Percentiles rank a stretch among this genome's conserved stretches.
Evolutionary conservation across 2,329 filamentous ascomycete genomes (phyloP).

Genomic region (Penicillium glabrum): DNA sequence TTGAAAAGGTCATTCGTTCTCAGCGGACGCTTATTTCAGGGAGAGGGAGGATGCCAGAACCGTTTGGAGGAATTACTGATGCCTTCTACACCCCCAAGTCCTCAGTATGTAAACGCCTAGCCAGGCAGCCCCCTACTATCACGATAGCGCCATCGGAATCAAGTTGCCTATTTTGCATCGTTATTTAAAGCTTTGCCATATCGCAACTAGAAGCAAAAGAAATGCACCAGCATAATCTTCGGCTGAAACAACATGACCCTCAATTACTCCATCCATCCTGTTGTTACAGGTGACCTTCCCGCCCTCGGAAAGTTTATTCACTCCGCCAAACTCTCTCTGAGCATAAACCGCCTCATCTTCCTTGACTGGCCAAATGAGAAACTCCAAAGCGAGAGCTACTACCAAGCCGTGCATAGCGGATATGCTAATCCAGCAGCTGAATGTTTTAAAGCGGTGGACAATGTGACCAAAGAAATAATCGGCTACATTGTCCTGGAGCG

Average conservation of each 20-base stretch:
- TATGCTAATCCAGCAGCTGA: background rate
- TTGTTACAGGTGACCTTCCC: background rate
- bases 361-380: conserved; percentile 13
- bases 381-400: conserved; percentile 9
- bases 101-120: background rate
- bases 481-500: conserved; percentile 8
- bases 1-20: too few species aligned
- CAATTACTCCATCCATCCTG: background rate
- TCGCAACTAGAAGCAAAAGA: background rate
- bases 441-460: conserved; percentile 10
- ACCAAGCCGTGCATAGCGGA: background rate
- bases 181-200: background rate
- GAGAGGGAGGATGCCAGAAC: too few species aligned
- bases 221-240: background rate
- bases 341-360: conserved; percentile 9
- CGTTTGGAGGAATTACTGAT: too few species aligned
- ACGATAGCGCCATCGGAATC: background rate
- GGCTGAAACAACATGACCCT: background rate
- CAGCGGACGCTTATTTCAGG: too few species aligned
- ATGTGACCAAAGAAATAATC: conserved; percentile 5
- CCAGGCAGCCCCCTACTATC: background rate
- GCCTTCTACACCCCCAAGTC: too few species aligned
- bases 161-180: background rate
- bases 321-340: conserved; percentile 3
- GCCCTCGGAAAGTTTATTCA: conserved; percentile 1